phyloP scores from a whole-genome alignment of 768 basidiomycete species.

The Leccinellum albellum region DNA sequence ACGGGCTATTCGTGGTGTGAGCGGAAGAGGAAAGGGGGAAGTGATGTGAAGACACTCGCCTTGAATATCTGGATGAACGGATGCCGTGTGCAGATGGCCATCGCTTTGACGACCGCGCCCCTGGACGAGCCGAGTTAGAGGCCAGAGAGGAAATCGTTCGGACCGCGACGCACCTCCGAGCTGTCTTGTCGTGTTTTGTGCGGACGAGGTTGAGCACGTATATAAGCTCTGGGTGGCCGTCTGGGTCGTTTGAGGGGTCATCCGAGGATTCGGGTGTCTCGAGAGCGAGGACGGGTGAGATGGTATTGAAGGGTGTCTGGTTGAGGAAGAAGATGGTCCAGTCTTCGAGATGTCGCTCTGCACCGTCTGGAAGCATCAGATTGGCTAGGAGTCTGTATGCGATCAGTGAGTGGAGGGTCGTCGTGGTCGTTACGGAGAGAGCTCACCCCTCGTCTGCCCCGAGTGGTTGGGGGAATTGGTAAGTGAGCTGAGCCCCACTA shows the following conservation, averaged over 20 bases:
- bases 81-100: constrained; percentile 90
- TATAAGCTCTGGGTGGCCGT: constrained; percentile 50
- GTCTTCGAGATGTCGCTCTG: constrained; percentile 90
- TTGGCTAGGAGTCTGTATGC: constrained; percentile 78
- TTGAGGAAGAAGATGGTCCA: constrained; percentile 99
- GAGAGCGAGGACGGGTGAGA: constrained; percentile 75
- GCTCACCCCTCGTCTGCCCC: constrained; percentile 96
- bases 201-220: constrained; percentile 90
- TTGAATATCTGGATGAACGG: constrained; percentile 97
- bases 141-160: constrained; percentile 1
- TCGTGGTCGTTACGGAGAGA: too few relatives aligned
- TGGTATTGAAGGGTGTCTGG: constrained; percentile 85
- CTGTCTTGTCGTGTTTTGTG: constrained; percentile 84
- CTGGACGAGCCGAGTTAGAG: constrained; percentile 38
- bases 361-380: constrained; percentile 98
- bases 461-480: constrained; percentile 93
- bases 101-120: constrained; percentile 90
- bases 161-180: constrained; percentile 55
- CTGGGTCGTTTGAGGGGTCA: constrained; percentile 24
- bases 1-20: constrained; percentile 62
- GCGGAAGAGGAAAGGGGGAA: neutral
- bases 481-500: constrained; percentile 87
- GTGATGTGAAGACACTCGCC: constrained; percentile 38
- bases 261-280: constrained; percentile 45
- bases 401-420: too few relatives aligned